These are phyloP conservation scores for Zymoseptoria tritici DNA, from an alignment of 2,329 filamentous ascomycete species.

Conservation along the genomic window DNA sequence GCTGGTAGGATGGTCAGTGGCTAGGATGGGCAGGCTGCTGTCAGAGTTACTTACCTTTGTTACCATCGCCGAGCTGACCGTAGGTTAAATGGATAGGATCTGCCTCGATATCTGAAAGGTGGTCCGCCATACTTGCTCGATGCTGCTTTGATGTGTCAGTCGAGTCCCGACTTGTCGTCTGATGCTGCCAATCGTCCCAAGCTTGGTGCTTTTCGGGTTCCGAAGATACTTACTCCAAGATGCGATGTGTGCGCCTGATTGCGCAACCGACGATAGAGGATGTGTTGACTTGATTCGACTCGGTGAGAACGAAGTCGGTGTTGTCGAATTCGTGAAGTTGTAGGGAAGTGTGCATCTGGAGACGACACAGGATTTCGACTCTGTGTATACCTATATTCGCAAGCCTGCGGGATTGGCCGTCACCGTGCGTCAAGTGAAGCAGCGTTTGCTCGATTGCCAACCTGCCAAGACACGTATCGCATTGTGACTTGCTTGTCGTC, in stretches of 20 bases:
- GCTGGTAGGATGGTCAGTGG: background rate
- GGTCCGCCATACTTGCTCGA: background rate
- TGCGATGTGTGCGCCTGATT: background rate
- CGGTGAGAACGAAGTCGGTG: background rate
- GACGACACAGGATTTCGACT: background rate
- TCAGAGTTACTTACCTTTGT: background rate
- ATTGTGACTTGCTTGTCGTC: background rate
- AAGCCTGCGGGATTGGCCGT: background rate
- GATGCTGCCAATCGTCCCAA: background rate
- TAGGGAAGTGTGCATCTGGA: background rate
- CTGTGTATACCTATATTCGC: background rate
- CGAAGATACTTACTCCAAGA: background rate
- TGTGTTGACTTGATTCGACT: background rate
- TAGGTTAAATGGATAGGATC: background rate
- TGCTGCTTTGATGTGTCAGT: background rate
- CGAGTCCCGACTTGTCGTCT: background rate
- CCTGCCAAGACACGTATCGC: background rate
- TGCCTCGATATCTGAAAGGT: background rate
- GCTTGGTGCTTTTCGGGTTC: background rate
- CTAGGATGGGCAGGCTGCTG: background rate
- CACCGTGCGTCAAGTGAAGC: background rate
- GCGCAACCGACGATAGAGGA: background rate
- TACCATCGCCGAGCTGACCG: background rate
- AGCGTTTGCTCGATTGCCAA: background rate
- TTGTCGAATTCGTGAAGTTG: background rate